Evolutionary conservation across 345 rosid genomes (phyloP).

Genomic region (Kernera saxatilis): DNA sequence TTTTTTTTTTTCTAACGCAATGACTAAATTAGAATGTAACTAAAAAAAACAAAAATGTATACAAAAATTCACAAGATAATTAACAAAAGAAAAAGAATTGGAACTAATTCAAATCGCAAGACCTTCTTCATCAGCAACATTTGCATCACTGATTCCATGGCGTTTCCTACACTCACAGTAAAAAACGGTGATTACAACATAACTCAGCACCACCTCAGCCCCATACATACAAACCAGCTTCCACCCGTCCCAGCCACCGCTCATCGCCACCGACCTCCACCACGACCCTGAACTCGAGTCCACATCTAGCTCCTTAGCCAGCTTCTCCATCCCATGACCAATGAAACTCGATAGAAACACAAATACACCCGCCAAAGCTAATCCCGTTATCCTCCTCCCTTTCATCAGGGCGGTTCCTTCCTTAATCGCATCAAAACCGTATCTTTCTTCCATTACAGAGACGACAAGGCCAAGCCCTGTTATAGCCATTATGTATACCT

Average conservation of each 20-base stretch:
- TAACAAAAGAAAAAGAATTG: not conserved
- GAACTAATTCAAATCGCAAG: slow-evolving; percentile 7
- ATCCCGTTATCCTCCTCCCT: slow-evolving; percentile 52
- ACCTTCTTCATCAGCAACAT: not conserved
- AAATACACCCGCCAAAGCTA: slow-evolving; percentile 41
- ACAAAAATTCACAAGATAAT: not conserved
- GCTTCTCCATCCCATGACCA: slow-evolving; percentile 48
- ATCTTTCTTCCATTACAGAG: slow-evolving; percentile 51
- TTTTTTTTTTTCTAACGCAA: too few relatives aligned
- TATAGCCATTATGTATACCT: slow-evolving; percentile 58
- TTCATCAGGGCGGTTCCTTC: slow-evolving; percentile 47
- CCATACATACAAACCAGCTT: slow-evolving; percentile 50
- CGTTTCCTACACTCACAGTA: slow-evolving; percentile 53
- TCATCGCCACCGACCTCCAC: slow-evolving; percentile 35
- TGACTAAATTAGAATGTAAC: not conserved
- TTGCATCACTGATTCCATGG: slow-evolving; percentile 8
- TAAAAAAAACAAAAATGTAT: not conserved
- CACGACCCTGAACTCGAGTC: slow-evolving; percentile 16
- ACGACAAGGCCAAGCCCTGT: slow-evolving; percentile 54
- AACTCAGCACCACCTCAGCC: slow-evolving; percentile 50
- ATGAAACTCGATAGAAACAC: slow-evolving; percentile 41
- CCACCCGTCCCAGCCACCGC: slow-evolving; percentile 35
- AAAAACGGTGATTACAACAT: slow-evolving; percentile 51
- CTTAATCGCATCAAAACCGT: slow-evolving; percentile 58
- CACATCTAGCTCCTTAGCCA: slow-evolving; percentile 35